Conservation (phyloP, 202 grass and related monocot species). For the Saccharum hybrid region DNA sequence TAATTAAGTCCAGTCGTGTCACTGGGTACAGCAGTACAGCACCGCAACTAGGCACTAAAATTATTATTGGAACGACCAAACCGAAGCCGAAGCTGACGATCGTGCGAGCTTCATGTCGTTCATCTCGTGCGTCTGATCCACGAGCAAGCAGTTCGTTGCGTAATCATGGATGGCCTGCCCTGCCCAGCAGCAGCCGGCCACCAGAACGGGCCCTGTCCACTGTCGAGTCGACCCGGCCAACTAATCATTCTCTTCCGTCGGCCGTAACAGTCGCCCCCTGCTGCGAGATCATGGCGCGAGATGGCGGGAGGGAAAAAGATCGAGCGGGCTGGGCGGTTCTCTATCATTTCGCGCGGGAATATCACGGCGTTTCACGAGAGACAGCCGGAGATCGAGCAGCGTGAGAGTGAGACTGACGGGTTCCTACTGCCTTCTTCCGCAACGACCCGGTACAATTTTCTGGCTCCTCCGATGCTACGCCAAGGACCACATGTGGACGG, state of each 20-base stretch:
- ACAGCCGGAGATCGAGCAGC: neutral
- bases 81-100: neutral
- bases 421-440: neutral
- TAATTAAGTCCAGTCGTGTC: no score
- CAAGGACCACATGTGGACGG: no score
- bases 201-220: neutral
- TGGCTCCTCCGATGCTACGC: no score
- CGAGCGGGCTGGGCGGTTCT: neutral
- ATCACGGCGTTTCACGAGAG: neutral
- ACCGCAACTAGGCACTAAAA: neutral
- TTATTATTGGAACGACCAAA: neutral
- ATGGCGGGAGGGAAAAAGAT: neutral
- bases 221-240: neutral
- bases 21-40: no score
- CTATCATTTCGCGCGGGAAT: neutral
- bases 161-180: neutral
- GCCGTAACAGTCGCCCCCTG: no score
- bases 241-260: no score
- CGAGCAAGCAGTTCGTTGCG: neutral
- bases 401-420: neutral
- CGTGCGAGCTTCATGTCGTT: neutral
- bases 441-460: neutral
- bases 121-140: neutral
- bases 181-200: neutral
- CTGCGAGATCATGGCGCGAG: no score